Base-by-base conservation (phyloP, 495 filamentous ascomycete genomes). In the Aspergillus cristatus region DNA sequence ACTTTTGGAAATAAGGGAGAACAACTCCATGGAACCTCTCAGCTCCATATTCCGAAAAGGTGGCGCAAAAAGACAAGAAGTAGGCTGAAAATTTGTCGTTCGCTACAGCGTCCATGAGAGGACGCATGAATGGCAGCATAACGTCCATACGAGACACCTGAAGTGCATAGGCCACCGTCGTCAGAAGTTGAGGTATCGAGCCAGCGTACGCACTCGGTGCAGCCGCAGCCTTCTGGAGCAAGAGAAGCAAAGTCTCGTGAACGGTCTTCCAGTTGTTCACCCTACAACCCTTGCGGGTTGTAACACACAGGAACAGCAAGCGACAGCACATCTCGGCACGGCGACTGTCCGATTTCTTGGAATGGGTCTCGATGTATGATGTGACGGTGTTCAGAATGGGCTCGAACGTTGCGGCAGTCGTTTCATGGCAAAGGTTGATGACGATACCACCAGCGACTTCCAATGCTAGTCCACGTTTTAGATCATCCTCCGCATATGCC, bases 61-160 rank as follows among this genome's bases (percentile, higher is more conserved):
- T 80, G 11, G 79, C 78, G 54, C 84, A 96, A 51, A 95, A 96
- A 4, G 76, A 68, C 32, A 96, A 65, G 57, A 97, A 97, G 25
- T 77, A 74, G 35, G 54, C 54, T 41, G 78, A 74, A 35, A 84
- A 67, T 2, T 62, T 67, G 14, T 79, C 77, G 32, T 67, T 72
- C 5, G 76, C 76, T 41, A 90, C 65, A n/a, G 61, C 54, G 25
- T 76, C 70, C 63, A 79, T 77, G 28, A 85, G 63, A 5, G 71
- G 44, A 14, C 75, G 73, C 25, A 86, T 60, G 25, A 65, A 71
- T 7, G 86, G 76, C 30, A 96, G 74, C 35, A 88, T 63, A 12
- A 77, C 72, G 48, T 94, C 85, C 54, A 94, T 76, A 16, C 89
- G 81, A n/a, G 86, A 76, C 33, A 75, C 67, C 51, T 82, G 76